Evolutionary conservation across 1,284 basidiomycete genomes (phyloP), one percentile per base, ranked within the genome.

Genomic region (Ceratobasidium sp.): DNA sequence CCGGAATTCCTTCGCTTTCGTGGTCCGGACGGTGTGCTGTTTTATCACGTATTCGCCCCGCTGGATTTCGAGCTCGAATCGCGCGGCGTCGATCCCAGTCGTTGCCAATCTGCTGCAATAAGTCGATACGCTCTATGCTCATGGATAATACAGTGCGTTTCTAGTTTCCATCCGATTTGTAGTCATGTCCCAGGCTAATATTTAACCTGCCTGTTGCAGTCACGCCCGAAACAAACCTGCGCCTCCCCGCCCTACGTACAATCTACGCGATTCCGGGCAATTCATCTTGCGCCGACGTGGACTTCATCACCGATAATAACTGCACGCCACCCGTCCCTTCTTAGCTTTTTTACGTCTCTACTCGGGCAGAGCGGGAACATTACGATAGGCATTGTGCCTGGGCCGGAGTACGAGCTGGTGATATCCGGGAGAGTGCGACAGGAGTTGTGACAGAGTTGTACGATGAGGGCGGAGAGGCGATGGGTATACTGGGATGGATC

Each of bases 251-350:
- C n/a, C 26, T 75, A 26, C 71, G 71, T 15, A 64, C 71, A 15
- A 60, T 75, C 3, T 75, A 75, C 60, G 40, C 71, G n/a, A 75
- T 75, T 40, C 71, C 71, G 12, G 71, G 71, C 13, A 75, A 75
- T 60, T 58, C 71, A 39, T 75, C 71, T 5, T 75, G 71, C 44
- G 71, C 71, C 3, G 71, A 75, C 33, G 71, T 75, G 10, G 71
- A 75, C 33, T 75, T 75, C 28, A 64, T 75, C 46, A 40, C 42
- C 7, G 71, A 75, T 15, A 58, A 75, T 46, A 60, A 75, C 46
- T 75, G 71, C 71, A 75, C 71, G 6, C 58, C 71, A 18, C 71
- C 71, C 58, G 33, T 40, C 10, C 58, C 71, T 15, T 63, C 58
- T 20, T 64, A 40, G 13, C 71, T 60, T n/a, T 63, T 61, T 23